Base-by-base conservation (phyloP, 2,329 filamentous ascomycete species). In the Talaromyces piceae region DNA sequence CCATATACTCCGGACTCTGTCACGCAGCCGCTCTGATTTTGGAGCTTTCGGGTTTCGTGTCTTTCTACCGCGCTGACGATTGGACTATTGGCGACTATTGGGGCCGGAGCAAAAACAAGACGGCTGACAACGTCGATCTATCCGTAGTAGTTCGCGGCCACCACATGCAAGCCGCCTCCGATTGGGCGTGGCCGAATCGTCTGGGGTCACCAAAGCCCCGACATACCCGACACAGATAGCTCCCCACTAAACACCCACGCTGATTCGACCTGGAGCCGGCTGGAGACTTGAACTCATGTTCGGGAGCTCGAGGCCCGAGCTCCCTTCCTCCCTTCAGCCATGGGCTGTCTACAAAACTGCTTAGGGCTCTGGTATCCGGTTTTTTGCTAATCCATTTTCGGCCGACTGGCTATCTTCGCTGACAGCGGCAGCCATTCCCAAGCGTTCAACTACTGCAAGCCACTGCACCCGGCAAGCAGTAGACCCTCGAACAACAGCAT, bases 361-460 rank as follows among this genome's bases (percentile, higher is more conserved):
- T 37, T 45, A 33, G 37, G 45, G 30, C 33, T 37, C 33, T 18
- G 20, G 33, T 18, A 5, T 37, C 30, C 45, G n/a, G n/a, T n/a
- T n/a, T n/a, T n/a, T n/a, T n/a, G n/a, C n/a, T n/a, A n/a, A n/a
- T 45, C 37, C 50, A 45, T 27, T 41, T 52, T 52, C 56, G 51
- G 54, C 56, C 51, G 47, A 47, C 57, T 41, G 37, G 30, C 48
- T 47, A 53, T 43, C 20, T 43, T 61, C 55, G 63, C 58, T 64
- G 60, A 60, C 61, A 61, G 59, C 55, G 54, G 56, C 56, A 53
- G 49, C 52, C 58, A 58, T 57, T 60, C 55, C 53, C 53, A 51
- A 57, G 61, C 51, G 56, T 49, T 58, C 62, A 55, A 58, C 59
- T 61, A 55, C 63, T 65, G 62, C 61, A 65, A 60, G 63, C 64